These are phyloP conservation scores for Gastrodia elata DNA, from an alignment of 106 monocot genomes.

Conservation along the genomic window DNA sequence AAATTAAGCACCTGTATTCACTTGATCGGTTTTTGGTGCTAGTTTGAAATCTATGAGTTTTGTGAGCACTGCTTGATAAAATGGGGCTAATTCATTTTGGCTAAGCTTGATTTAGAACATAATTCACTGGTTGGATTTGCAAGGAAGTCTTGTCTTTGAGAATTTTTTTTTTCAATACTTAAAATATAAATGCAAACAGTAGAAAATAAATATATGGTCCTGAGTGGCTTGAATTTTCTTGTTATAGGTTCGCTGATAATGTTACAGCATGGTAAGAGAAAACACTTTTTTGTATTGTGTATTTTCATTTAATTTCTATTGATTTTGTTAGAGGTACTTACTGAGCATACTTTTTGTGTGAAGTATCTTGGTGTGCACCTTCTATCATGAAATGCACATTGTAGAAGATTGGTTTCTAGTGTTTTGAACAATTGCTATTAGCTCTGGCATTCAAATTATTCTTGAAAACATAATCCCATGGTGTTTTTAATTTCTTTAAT, in stretches of 20 bases:
- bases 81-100: not conserved
- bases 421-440: not conserved
- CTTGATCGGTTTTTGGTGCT: not conserved
- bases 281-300: not conserved
- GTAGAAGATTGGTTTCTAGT: not conserved
- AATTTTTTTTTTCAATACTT: not conserved
- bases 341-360: not conserved
- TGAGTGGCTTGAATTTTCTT: not conserved
- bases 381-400: not conserved
- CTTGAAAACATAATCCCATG: not conserved
- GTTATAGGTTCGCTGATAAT: not conserved
- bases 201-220: not conserved
- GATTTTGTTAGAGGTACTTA: not conserved
- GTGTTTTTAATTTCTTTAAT: conserved; percentile 3
- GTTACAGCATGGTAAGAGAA: not conserved
- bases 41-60: not conserved
- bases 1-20: not conserved
- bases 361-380: not conserved
- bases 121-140: not conserved
- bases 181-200: not conserved
- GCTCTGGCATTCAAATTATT: not conserved
- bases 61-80: not conserved
- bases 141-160: not conserved
- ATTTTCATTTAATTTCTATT: not conserved
- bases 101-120: not conserved